Evolutionary conservation across 139 green algal species (phyloP), one percentile per base, ranked within the genome.

Genomic region (Chlamydomonas sphaeroides): DNA sequence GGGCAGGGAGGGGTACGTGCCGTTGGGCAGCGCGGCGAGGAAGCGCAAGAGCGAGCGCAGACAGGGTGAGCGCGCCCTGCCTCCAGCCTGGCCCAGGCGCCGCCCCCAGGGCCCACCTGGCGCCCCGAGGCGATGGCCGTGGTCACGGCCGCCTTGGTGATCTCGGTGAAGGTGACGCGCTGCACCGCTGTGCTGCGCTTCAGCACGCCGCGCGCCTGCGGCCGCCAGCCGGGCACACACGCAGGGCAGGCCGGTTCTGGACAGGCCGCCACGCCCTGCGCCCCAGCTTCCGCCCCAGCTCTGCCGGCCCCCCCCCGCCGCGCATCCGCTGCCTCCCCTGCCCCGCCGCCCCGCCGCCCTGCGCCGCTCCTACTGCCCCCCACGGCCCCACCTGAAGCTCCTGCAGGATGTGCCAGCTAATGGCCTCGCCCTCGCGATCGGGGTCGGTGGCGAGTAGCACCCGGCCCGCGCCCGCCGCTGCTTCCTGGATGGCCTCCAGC

Each of bases 371-470:
- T n/a, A 28, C 45, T 17, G 5, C 49, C 70, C 5, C 0, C 14
- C 74, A 39, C 62, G 92, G 88, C 86, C 89, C 33, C 5, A 98
- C 91, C 86, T 94, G 32, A 1, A 98, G 92, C 86, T 94, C 87
- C 85, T 98, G 73, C 62, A 86, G 39, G 0, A 99, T 65, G 87
- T 99, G 97, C 97, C 97, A 99, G 33, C 92, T 91, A 65, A 99
- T 99, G 80, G 95, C 97, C 90, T 99, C 97, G 3, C 97, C 97
- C 88, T 98, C 95, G 5, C 95, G 76, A 88, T 99, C 97, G 8
- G 97, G 97, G 83, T 99, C 97, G 0, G 95, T 99, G 20, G 97
- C 97, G 75, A 99, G 89, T 36, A 98, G 32, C n/a, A 99, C 69
- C 32, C 75, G 41, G 11, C 45, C 45, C 11, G 45, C 79, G 17